Evolutionary conservation across 441 rosid genomes (phyloP).

Genomic region (Kokia cookei): DNA sequence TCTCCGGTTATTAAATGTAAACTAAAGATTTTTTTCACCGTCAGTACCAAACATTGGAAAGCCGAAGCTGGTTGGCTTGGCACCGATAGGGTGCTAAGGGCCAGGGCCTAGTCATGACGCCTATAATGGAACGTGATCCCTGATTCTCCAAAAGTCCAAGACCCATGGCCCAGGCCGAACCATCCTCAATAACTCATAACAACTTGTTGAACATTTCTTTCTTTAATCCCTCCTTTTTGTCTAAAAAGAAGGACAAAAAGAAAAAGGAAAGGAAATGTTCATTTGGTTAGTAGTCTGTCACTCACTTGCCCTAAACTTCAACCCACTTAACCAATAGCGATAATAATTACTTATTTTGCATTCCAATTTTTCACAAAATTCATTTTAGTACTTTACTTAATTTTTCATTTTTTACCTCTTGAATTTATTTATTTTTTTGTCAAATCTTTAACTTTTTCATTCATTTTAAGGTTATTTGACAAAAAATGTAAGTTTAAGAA

Average conservation of each 20-base stretch:
- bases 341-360: too few species aligned
- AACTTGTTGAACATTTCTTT: neutral
- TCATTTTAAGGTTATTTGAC: too few species aligned
- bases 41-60: too few species aligned
- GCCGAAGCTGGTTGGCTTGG: neutral
- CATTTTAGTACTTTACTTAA: too few species aligned
- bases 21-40: too few species aligned
- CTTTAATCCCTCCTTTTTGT: neutral
- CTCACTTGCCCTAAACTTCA: neutral
- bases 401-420: too few species aligned
- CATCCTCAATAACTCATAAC: neutral
- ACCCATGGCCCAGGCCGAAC: neutral
- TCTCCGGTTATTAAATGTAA: too few species aligned
- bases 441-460: too few species aligned
- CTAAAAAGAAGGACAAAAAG: neutral
- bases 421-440: too few species aligned
- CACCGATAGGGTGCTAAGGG: neutral
- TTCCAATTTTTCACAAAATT: too few species aligned
- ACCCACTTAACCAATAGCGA: neutral
- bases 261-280: neutral
- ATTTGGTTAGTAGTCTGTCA: neutral
- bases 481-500: too few species aligned
- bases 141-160: neutral
- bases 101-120: neutral
- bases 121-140: neutral